Evolutionary conservation across 768 basidiomycete species (phyloP), one percentile per base, ranked within the genome.

Genomic region (Suillus spraguei): DNA sequence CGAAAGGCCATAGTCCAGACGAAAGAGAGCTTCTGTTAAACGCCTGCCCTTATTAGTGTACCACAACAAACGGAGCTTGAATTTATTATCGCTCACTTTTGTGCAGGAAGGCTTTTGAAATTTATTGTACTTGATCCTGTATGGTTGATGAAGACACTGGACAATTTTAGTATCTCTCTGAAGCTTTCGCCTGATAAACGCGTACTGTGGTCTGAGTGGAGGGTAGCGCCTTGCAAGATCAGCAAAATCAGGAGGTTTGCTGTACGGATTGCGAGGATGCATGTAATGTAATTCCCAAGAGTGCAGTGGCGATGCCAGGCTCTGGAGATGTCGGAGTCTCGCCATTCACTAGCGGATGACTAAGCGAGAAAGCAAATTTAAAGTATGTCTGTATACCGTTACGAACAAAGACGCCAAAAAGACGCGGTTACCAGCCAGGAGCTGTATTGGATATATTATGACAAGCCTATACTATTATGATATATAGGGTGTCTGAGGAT

Each of bases 1-100:
- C 38, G 77, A 77, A 39, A 97, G 69, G 1, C 79, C 75, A 70
- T 95, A 97, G 76, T 96, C 93, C 35, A 87, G 81, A 65, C 81
- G 77, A 36, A 97, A 81, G 28, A 98, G 80, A 0, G 91, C 91
- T 68, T 89, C 81, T 2, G 96, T 97, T 67, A 97, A 78, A 50
- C 85, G 81, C 70, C 96, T 94, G 68, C 60, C 66, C 67, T 71
- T 50, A 53, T 53, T 32, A 60, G 54, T 62, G 61, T 63, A 68
- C 46, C 17, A 35, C 8, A 5, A n/a, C 56, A 62, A 38, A 35
- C 35, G 36, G 22, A 41, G 35, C 61, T 64, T 39, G 20, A 46
- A 4, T 24, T 38, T 33, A 54, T 33, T 47, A 58, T 1, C 32
- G 64, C 66, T 68, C 39, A 91, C 92, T 90, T 83, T 72, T 92